phyloP scores from a whole-genome alignment of 2,329 filamentous ascomycete species.

The Fusarium brevicatenulatum region DNA sequence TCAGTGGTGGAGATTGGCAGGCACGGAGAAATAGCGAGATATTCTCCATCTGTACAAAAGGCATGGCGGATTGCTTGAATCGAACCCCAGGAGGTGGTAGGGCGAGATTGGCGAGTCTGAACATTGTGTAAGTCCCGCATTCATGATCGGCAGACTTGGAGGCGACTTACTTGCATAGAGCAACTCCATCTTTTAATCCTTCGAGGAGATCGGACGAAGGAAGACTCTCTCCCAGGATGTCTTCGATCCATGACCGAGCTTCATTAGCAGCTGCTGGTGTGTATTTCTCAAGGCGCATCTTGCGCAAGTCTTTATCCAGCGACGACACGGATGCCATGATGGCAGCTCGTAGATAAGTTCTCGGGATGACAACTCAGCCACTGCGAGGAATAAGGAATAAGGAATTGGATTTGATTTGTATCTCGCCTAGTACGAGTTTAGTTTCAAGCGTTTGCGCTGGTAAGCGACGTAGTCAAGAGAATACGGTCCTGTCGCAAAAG shows the following conservation, averaged over 20 bases:
- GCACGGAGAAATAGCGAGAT: conserved; percentile 94
- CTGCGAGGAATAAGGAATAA: background rate
- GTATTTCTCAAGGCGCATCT: conserved; percentile 90
- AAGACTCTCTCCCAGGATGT: conserved; percentile 77
- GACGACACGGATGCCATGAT: conserved; percentile 92
- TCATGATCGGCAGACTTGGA: background rate
- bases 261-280: conserved; percentile 91
- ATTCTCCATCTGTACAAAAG: conserved; percentile 99
- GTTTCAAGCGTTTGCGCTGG: background rate
- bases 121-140: conserved; percentile 28
- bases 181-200: conserved; percentile 87
- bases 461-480: background rate
- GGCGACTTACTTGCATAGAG: conserved; percentile 82
- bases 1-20: conserved; percentile 85
- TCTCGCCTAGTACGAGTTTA: conserved; percentile 3
- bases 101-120: conserved; percentile 83
- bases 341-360: conserved; percentile 19
- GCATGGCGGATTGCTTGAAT: conserved; percentile 93
- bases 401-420: background rate
- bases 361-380: background rate
- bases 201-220: conserved; percentile 82
- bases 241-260: conserved; percentile 86
- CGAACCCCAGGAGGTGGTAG: conserved; percentile 81
- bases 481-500: background rate
- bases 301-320: conserved; percentile 94